These are phyloP conservation scores for Oxytropis ochrocephala DNA, from an alignment of 306 rosid genomes.

Conservation along the genomic window DNA sequence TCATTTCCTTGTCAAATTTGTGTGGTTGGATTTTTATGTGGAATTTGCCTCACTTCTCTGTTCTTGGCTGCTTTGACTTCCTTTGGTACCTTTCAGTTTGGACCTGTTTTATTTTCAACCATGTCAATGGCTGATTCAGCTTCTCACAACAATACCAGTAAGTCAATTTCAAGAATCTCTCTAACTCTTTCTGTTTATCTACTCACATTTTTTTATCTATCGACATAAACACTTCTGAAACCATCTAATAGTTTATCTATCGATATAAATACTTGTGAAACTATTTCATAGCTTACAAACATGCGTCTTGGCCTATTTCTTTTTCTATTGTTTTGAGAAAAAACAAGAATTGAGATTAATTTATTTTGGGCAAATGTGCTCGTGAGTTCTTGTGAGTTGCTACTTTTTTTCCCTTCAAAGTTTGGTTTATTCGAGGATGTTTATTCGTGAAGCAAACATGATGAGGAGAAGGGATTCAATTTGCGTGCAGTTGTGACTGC, in stretches of 20 bases:
- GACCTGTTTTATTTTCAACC: conserved; percentile 45
- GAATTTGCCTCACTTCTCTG: conserved; percentile 69
- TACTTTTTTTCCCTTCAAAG: conserved; percentile 5
- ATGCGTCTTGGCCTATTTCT: no score
- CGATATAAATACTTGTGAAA: no score
- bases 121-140: conserved; percentile 36
- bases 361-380: background rate
- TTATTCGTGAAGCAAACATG: conserved; percentile 25
- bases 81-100: conserved; percentile 52
- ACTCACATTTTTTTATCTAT: no score
- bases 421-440: conserved; percentile 7
- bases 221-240: no score
- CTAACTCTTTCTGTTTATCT: no score
- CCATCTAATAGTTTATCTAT: no score
- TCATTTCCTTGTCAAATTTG: conserved; percentile 85
- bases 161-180: conserved; percentile 25
- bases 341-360: background rate
- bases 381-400: background rate
- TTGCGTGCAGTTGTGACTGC: no score
- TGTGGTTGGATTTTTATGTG: conserved; percentile 83
- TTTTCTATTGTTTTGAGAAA: background rate
- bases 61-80: conserved; percentile 79
- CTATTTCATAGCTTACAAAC: no score
- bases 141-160: conserved; percentile 40
- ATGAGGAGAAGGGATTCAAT: no score